Percentiles rank a stretch among this genome's conserved stretches.
Conservation (phyloP, 2,329 filamentous ascomycete genomes). For the Exutisphaerella laricina region DNA sequence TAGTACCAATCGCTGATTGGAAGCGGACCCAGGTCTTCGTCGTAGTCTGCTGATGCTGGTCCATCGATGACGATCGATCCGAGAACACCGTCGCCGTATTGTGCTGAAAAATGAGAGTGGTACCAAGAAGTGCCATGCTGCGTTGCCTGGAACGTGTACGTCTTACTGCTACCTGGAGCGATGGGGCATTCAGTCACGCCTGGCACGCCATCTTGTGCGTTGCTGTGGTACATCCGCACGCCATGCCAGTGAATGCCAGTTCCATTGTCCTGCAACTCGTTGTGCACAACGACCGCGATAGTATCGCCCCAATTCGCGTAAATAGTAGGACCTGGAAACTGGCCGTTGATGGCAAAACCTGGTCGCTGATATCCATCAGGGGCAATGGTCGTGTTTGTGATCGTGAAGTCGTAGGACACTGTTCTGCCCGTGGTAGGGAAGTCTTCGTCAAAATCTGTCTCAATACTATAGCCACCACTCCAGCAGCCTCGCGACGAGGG, state of each 20-base stretch:
- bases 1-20: constrained; percentile 57
- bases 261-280: constrained; percentile 50
- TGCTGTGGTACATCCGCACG: constrained; percentile 52
- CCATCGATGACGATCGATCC: constrained; percentile 59
- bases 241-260: constrained; percentile 61
- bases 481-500: constrained; percentile 28
- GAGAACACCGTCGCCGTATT: constrained; percentile 54
- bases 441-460: constrained; percentile 33
- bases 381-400: constrained; percentile 41
- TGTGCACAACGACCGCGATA: constrained; percentile 53
- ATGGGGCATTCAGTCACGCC: constrained; percentile 44
- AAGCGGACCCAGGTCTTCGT: constrained; percentile 57
- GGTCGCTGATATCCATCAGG: constrained; percentile 34
- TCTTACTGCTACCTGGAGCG: constrained; percentile 48
- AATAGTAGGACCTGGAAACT: constrained; percentile 51
- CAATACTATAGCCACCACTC: constrained; percentile 26
- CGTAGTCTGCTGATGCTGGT: constrained; percentile 54
- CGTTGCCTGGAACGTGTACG: constrained; percentile 54
- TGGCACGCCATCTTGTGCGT: constrained; percentile 54
- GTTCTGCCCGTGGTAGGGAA: constrained; percentile 32
- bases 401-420: constrained; percentile 33
- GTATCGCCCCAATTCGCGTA: constrained; percentile 30
- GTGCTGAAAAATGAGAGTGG: constrained; percentile 53
- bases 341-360: constrained; percentile 53
- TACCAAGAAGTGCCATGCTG: constrained; percentile 39